Evolutionary conservation across 345 rosid species (phyloP).

Genomic region (Eucalyptus sideroxylon): DNA sequence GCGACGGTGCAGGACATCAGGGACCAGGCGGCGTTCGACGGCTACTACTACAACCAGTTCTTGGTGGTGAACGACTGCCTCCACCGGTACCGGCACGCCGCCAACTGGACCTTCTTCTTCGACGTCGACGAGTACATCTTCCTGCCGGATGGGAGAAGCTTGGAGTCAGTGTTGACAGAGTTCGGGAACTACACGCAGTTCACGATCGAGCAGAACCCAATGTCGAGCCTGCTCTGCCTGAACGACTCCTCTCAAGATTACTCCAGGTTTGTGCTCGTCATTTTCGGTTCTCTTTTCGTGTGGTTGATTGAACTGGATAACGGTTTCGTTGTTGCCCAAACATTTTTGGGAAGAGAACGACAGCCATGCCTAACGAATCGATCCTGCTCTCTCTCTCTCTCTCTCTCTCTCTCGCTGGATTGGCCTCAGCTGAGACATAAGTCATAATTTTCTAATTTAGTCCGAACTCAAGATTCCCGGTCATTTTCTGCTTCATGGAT

Average conservation of each 20-base stretch:
- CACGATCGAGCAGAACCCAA: conserved; percentile 89
- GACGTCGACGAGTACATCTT: conserved; percentile 87
- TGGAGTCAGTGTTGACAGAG: conserved; percentile 44
- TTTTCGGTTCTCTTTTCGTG: not conserved
- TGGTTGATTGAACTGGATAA: not conserved
- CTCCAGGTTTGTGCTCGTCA: conserved; percentile 25
- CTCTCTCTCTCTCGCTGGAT: not conserved
- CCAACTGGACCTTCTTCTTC: conserved; percentile 80
- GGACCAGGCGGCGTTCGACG: conserved; percentile 53
- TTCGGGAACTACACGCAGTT: conserved; percentile 64
- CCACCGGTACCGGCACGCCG: conserved; percentile 50
- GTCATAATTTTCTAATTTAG: not conserved
- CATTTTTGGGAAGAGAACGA: not conserved
- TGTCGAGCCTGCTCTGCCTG: conserved; percentile 72
- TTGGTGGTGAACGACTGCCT: conserved; percentile 79
- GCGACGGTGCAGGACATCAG: conserved; percentile 69
- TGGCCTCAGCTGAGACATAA: not conserved
- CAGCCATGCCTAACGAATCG: not conserved
- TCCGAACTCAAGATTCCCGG: not conserved
- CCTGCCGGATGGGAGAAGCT: conserved; percentile 35
- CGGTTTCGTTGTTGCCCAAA: not conserved
- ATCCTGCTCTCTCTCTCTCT: not conserved
- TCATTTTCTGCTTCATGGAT: not conserved
- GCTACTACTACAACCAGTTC: conserved; percentile 84
- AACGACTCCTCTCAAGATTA: conserved; percentile 42